phyloP scores from a whole-genome alignment of 805 yeast genomes.

The Candida silvatica region DNA sequence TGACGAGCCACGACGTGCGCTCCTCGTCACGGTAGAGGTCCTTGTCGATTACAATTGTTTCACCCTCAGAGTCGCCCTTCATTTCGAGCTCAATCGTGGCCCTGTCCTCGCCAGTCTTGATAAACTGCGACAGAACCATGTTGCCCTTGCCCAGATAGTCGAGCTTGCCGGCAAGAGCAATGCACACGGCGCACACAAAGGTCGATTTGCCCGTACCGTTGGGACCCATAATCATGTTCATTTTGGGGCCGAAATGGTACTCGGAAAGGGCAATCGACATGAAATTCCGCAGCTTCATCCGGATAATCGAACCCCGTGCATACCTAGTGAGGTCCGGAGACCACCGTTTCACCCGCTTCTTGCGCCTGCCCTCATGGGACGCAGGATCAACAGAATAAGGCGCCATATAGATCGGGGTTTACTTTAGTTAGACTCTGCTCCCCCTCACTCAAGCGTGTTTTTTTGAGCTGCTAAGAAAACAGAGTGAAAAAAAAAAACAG shows the following conservation, averaged over 20 bases:
- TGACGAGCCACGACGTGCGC: slow-evolving; percentile 45
- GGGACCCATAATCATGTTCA: slow-evolving; percentile 92
- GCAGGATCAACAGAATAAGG: no score
- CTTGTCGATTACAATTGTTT: slow-evolving; percentile 33
- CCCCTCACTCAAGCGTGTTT: no score
- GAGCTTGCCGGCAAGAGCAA: slow-evolving; percentile 78
- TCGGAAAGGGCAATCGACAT: slow-evolving; percentile 64
- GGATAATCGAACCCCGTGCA: slow-evolving; percentile 37
- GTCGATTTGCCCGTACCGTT: slow-evolving; percentile 96
- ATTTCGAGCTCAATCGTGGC: slow-evolving; percentile 44
- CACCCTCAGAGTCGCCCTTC: slow-evolving; percentile 27
- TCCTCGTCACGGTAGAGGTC: slow-evolving; percentile 31
- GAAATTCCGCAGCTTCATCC: slow-evolving; percentile 50
- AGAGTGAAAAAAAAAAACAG: no score
- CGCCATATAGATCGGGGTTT: no score
- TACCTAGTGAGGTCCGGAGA: slow-evolving; percentile 23
- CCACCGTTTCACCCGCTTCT: no score
- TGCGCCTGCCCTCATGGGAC: no score
- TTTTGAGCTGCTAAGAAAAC: no score
- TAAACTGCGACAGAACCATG: slow-evolving; percentile 53
- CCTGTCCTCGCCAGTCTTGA: slow-evolving; percentile 52
- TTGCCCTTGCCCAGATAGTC: slow-evolving; percentile 64
- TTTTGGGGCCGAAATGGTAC: slow-evolving; percentile 68
- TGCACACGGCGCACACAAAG: slow-evolving; percentile 83
- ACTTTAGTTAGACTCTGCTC: no score